A percentile compares a stretch with the other conserved stretches of the same genome.
Evolutionary conservation across 2,329 filamentous ascomycete genomes (phyloP).

Genomic region (Mycosphaerelloides madeirae): DNA sequence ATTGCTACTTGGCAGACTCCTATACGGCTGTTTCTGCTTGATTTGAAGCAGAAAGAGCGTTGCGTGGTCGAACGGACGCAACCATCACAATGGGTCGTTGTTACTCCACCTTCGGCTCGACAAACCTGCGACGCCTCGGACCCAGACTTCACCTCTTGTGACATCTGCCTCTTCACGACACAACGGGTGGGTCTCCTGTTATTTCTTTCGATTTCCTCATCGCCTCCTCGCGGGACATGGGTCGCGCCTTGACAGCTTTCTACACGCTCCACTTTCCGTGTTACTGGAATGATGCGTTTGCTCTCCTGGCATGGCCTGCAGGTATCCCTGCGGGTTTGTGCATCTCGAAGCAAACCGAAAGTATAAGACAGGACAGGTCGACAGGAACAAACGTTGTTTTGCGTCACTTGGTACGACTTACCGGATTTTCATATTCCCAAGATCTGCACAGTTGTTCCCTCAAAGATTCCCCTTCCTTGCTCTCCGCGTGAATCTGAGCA

Average conservation of each 20-base stretch:
- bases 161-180: not conserved
- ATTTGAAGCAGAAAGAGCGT: not conserved
- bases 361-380: too few species aligned
- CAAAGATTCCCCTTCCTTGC: too few species aligned
- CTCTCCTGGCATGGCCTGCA: conserved; percentile 6
- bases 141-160: too few species aligned
- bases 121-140: too few species aligned
- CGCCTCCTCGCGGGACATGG: not conserved
- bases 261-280: conserved; percentile 1
- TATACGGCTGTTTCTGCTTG: conserved; percentile 14
- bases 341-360: conserved; percentile 7
- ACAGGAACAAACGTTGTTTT: not conserved
- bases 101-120: too few species aligned
- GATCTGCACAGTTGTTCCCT: not conserved
- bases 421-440: conserved; percentile 2
- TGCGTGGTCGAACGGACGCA: too few species aligned
- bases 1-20: conserved; percentile 8
- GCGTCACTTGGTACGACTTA: conserved; percentile 3
- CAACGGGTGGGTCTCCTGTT: not conserved
- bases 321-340: conserved; percentile 6
- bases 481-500: too few species aligned
- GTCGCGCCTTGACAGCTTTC: not conserved
- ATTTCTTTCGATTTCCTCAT: not conserved
- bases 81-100: too few species aligned
- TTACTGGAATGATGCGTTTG: conserved; percentile 9